phyloP scores from a whole-genome alignment of 129 eudicot genomes.

The Rutidosis leptorrhynchoides region DNA sequence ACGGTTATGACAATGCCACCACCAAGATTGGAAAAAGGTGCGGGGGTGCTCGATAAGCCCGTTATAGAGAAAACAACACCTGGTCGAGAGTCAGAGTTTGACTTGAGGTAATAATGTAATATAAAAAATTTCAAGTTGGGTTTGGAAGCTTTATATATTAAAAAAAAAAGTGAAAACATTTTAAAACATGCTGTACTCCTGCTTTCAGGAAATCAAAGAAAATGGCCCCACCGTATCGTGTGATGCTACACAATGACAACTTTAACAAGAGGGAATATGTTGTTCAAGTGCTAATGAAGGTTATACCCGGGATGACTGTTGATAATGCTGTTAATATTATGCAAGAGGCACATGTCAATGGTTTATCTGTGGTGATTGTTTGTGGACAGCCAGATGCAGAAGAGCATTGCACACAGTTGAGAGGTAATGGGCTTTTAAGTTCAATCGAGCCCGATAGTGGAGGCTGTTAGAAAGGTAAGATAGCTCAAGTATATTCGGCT shows the following conservation, averaged over 20 bases:
- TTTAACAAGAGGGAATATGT: slow-evolving; percentile 92
- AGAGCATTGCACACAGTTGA: slow-evolving; percentile 85
- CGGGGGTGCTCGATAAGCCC: slow-evolving; percentile 82
- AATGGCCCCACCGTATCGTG: slow-evolving; percentile 93
- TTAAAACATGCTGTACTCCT: neutral
- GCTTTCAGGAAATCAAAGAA: slow-evolving; percentile 72
- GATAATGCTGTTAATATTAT: slow-evolving; percentile 90
- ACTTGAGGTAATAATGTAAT: slow-evolving; percentile 79
- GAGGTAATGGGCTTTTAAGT: slow-evolving; percentile 90
- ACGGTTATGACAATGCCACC: slow-evolving; percentile 53
- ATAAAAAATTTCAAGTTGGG: neutral
- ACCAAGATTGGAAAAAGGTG: slow-evolving; percentile 61
- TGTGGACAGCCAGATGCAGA: slow-evolving; percentile 95
- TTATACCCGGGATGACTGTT: slow-evolving; percentile 92
- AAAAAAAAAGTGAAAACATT: neutral
- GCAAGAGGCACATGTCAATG: slow-evolving; percentile 96
- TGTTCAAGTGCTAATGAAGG: slow-evolving; percentile 95
- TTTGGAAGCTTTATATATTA: neutral
- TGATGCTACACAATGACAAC: slow-evolving; percentile 89
- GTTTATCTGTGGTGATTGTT: slow-evolving; percentile 75
- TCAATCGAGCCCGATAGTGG: slow-evolving; percentile 91
- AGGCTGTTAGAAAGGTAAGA: slow-evolving; percentile 48
- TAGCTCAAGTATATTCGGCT: slow-evolving; percentile 7
- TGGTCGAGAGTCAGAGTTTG: slow-evolving; percentile 92
- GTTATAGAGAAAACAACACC: slow-evolving; percentile 87